Evolutionary conservation across 1,284 basidiomycete genomes (phyloP), one percentile per base, ranked within the genome.

Genomic region (Psilocybe mexicana): DNA sequence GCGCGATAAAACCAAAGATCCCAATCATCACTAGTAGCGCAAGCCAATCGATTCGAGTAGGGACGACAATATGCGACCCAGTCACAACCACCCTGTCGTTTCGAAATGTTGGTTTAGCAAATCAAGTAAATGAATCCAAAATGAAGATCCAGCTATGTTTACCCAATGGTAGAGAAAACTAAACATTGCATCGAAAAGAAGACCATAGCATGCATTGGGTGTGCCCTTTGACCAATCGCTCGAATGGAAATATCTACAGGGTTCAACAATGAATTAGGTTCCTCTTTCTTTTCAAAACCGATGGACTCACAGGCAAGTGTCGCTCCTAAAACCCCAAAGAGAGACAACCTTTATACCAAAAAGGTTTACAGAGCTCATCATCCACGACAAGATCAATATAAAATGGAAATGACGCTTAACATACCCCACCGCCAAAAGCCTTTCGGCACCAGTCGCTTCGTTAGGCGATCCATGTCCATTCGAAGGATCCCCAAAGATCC

Each of bases 181-280:
- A 86, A 79, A 57, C 84, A 87, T 61, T 82, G 77, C 40, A 81
- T 72, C 0, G 88, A 83, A 67, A 90, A 92, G 61, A 81, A 86
- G 0, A 79, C 77, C 61, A 92, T 79, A 5, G 81, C 79, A 67
- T 93, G 90, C 61, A 92, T 73, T 0, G 88, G 77, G 63, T 89
- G 86, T 0, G 88, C 89, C 1, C 84, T 79, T 52, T 79, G 84
- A 2, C 90, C 90, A 30, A 93, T 88, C 4, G 81, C 82, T 6
- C 89, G 81, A 43, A 92, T 84, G 0, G 83, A 75, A 2, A 67
- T 72, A 51, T 67, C 72, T 74, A 30, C 4, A 51, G 30, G 30
- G 7, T 5, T 10, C 45, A 48, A 43, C 36, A 18, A 23, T 11
- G 25, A 35, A 28, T 5, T 2, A 12, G 42, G 18, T 8, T 35